Base-by-base conservation (phyloP, 2,329 filamentous ascomycete genomes). In the Ophiobolus disseminans region DNA sequence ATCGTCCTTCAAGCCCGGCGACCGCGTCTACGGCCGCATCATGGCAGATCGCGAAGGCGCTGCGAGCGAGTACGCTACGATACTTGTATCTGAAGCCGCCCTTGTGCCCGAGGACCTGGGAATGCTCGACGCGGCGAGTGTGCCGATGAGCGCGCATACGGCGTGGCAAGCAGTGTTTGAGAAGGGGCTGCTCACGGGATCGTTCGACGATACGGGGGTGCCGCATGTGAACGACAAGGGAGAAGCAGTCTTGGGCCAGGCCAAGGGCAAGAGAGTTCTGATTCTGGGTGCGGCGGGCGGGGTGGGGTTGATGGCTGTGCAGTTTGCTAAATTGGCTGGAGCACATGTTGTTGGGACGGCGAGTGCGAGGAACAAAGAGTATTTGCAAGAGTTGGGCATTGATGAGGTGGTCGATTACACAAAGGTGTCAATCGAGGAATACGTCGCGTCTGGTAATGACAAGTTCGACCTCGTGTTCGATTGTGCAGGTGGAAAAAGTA, bases 391-490 rank as follows among this genome's bases (percentile, higher is more conserved):
- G 0, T 47, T 79, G 7, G 78, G 78, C 0, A 75, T 73, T 3
- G 63, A 60, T 39, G 73, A 77, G 47, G 71, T 73, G n/a, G 48
- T 80, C 4, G 67, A 79, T 57, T 79, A 79, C 55, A 70, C 62
- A 19, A 57, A 53, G 36, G 57, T 45, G 13, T 55, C 55, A 42
- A 42, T 76, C 20, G 55, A 57, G 41, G 57, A 57, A 5, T 79
- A 72, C 72, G 39, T 60, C n/a, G 57, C 58, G 10, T 43, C 30
- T 4, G 34, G 41, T 5, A 43, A 34, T 17, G 55, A 38, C 9
- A 71, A 74, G 54, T 73, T 76, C 17, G 76, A 80, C 50, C 35
- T 80, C 3, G 75, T 79, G 22, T 55, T 80, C 45, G 78, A 80
- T 60, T 75, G 70, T 44, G 68, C 76, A 21, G 78, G 79, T 4